Base-by-base conservation (phyloP, 2,329 filamentous ascomycete species). In the Scorias spongiosa region DNA sequence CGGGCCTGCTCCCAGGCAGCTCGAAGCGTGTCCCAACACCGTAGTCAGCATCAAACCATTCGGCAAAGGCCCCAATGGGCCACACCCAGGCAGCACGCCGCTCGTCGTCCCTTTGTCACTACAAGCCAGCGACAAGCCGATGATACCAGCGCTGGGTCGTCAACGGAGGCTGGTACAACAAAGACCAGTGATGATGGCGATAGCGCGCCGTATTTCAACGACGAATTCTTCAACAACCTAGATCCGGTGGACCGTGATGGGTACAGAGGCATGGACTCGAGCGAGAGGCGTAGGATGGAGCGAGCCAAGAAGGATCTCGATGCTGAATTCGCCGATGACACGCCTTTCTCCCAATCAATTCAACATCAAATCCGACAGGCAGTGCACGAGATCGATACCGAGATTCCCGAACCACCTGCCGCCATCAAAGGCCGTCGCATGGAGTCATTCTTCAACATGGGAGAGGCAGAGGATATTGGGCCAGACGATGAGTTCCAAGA, bases 401-500 rank as follows among this genome's bases (percentile, higher is more conserved):
- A 29, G 41, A 2, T 47, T 49, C 29, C 43, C 41, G 29, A 41
- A 45, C 17, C 30, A 29, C 14, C 42, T 41, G 2, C 37, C 12
- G 10, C 47, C 44, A 32, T 42, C 40, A 17, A 15, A 37, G 20
- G 32, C 15, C n/a, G 37, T 20, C 10, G 44, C 42, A 29, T 39
- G 17, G 44, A 51, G 9, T 47, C 46, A 14, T 54, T 54, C 47
- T 53, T 45, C 34, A 46, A 42, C 37, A 49, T 51, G 50, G 50
- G 46, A 14, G 50, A 53, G 36, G 44, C 14, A 17, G 50, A 55
- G 20, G 51, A 53, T 18, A 49, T 50, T 38, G 54, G 52, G n/a
- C 51, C 49, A 10, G 54, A 56, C 4, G 49, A 49, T 44, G 73
- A 79, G 50, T 84, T 81, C 60, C 74, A 83, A 49, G 81, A 86